phyloP scores from a whole-genome alignment of 257 asterid species.

The Nicotiana obtusifolia region DNA sequence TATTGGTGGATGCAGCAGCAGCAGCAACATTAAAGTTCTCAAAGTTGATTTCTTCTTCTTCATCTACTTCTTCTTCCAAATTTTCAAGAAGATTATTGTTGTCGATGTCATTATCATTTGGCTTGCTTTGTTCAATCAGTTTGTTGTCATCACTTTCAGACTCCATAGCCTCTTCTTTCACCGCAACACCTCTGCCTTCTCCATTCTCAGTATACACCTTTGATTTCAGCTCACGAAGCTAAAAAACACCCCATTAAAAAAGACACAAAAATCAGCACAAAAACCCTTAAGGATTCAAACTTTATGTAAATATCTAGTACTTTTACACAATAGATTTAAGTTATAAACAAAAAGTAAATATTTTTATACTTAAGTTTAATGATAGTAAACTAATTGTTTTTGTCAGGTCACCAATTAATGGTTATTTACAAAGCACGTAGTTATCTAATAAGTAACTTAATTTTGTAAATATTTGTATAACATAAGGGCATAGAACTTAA shows the following conservation, averaged over 20 bases:
- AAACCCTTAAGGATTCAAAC: background rate
- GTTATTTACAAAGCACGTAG: no score
- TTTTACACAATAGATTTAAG: background rate
- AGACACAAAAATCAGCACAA: background rate
- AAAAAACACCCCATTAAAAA: background rate
- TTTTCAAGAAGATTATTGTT: conserved; percentile 4
- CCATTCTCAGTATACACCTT: conserved; percentile 36
- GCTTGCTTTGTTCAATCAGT: background rate
- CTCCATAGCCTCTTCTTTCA: conserved; percentile 47
- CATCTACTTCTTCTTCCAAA: conserved; percentile 25
- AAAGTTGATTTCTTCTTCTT: conserved; percentile 29
- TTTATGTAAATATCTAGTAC: background rate
- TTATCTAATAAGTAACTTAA: background rate
- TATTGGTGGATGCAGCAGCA: conserved; percentile 15
- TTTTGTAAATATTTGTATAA: background rate
- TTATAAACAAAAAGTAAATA: background rate
- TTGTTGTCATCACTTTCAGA: conserved; percentile 37
- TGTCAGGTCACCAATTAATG: no score
- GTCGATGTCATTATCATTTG: conserved; percentile 6
- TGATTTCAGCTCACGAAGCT: conserved; percentile 62
- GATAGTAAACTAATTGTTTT: no score
- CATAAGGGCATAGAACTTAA: background rate
- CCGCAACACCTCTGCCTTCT: conserved; percentile 28
- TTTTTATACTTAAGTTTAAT: background rate
- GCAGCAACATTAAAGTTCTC: conserved; percentile 25